A percentile compares a stretch with the other conserved stretches of the same genome.
Evolutionary conservation across 768 basidiomycete genomes (phyloP).

Genomic region (Brasilioporus rufonigricans): DNA sequence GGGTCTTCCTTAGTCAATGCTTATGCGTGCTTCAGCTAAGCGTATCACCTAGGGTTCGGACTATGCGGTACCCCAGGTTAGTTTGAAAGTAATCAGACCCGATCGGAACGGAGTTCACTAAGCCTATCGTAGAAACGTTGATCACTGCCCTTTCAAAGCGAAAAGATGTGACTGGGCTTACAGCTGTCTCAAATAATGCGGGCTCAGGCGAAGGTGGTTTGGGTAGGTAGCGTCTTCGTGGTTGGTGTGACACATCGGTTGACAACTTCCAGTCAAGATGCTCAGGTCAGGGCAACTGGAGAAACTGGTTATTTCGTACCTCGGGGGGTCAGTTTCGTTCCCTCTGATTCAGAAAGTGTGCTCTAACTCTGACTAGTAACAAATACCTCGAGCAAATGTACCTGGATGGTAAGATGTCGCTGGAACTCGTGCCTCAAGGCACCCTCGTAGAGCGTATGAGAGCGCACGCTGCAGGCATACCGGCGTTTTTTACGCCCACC

Average conservation of each 20-base stretch:
- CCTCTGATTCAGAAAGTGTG: not conserved
- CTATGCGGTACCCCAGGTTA: conserved; percentile 81
- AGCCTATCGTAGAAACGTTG: conserved; percentile 58
- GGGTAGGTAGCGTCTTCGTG: conserved; percentile 38
- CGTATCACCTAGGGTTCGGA: conserved; percentile 66
- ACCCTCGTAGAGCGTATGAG: conserved; percentile 87
- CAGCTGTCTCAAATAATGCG: conserved; percentile 84
- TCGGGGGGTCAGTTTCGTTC: conserved; percentile 58
- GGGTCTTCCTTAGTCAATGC: conserved; percentile 31
- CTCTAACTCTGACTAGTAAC: conserved; percentile 46
- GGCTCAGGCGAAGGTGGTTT: conserved; percentile 68
- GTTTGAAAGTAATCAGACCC: conserved; percentile 2
- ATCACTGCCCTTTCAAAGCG: conserved; percentile 72
- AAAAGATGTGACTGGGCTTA: conserved; percentile 65
- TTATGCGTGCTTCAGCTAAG: not conserved
- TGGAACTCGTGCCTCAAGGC: conserved; percentile 89
- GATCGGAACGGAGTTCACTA: not conserved
- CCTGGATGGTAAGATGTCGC: conserved; percentile 72
- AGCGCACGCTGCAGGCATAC: conserved; percentile 82
- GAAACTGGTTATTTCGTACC: conserved; percentile 85
- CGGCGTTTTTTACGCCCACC: conserved; percentile 86
- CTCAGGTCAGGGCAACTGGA: conserved; percentile 70
- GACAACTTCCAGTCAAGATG: conserved; percentile 53
- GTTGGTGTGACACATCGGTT: not conserved
- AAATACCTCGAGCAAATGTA: conserved; percentile 81